Evolutionary conservation across 2,329 filamentous ascomycete species (phyloP).

Genomic region (Daldinia sp.): DNA sequence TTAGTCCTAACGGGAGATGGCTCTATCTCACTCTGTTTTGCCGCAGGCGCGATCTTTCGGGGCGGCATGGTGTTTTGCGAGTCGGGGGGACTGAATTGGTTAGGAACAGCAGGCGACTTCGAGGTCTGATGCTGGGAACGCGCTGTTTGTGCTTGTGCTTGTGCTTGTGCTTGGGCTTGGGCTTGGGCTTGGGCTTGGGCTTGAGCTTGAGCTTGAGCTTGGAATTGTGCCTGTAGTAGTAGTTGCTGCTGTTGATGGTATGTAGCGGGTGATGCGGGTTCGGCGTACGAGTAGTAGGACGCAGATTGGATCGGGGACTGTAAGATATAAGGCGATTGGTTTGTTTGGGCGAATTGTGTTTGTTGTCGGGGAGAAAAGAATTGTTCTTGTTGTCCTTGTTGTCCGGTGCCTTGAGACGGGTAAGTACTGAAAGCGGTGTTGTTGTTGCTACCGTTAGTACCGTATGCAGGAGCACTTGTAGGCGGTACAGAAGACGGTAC

Average conservation of each 20-base stretch:
- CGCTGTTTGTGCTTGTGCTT: constrained; percentile 15
- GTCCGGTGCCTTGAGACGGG: constrained; percentile 26
- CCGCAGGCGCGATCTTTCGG: constrained; percentile 50
- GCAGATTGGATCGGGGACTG: constrained; percentile 28
- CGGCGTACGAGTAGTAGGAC: constrained; percentile 41
- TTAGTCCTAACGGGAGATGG: constrained; percentile 87
- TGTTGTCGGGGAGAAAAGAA: constrained; percentile 39
- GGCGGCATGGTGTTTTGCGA: constrained; percentile 50
- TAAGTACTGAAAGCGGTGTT: constrained; percentile 35
- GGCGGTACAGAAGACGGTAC: constrained; percentile 41
- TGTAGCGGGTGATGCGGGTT: constrained; percentile 32
- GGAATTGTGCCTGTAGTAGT: no score
- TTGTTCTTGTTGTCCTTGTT: constrained; percentile 21
- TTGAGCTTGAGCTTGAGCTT: no score
- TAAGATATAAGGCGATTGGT: constrained; percentile 31
- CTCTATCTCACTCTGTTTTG: constrained; percentile 56
- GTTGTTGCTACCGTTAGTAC: constrained; percentile 17
- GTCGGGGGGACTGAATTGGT: constrained; percentile 31
- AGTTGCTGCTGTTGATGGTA: constrained; percentile 32
- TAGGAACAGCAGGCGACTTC: constrained; percentile 40
- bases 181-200: no score
- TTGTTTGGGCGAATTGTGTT: constrained; percentile 36
- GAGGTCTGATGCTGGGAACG: constrained; percentile 21
- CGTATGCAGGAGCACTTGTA: constrained; percentile 32
- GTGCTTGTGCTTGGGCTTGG: no score